Base-by-base conservation (phyloP, 768 basidiomycete genomes). In the Russula olivacea region DNA sequence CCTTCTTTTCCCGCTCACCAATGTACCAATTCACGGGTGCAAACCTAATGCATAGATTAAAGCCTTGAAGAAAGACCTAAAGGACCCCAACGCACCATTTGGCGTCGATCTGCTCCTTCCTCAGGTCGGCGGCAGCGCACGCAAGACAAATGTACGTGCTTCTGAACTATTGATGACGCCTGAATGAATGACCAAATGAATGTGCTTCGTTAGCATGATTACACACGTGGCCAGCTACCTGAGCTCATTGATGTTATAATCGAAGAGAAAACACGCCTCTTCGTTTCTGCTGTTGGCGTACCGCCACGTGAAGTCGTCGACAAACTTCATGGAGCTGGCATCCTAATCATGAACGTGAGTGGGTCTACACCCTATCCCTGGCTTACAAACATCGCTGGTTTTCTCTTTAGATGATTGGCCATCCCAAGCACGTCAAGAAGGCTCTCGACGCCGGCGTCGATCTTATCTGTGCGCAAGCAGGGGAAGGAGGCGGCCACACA, bases 21-120 rank as follows among this genome's bases (percentile, higher is more conserved):
- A 14, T 30, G 17, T 51, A 19, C 9, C n/a, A 10, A n/a, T 12
- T 21, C 21, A 19, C 50, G 38, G 21, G 28, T 25, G 15, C 38
- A 1, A n/a, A 50, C 17, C 32, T 11, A 2, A 12, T 40, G 7
- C 25, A 19, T 61, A 91, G 89, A 91, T 91, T 55, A 81, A 79
- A 65, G 80, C 80, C 1, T 75, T 94, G 55, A 95, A 96, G 76
- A 78, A 79, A 40, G 81, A 83, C 70, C 75, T 98, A 30, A 79
- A 82, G 66, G 79, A 93, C 76, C 84, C 85, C 72, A 86, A 85
- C 53, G 84, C 81, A 41, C 90, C 93, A 2, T 98, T 94, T 68
- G 94, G 94, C 59, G 92, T 98, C 51, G 94, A 98, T 72, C 78
- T 98, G 55, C 81, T 96, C 47, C 78, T 97, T 38, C 94, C 94